These are phyloP conservation scores for Aureobasidium pullulans DNA, from an alignment of 2,329 filamentous ascomycete genomes.

Conservation along the genomic window DNA sequence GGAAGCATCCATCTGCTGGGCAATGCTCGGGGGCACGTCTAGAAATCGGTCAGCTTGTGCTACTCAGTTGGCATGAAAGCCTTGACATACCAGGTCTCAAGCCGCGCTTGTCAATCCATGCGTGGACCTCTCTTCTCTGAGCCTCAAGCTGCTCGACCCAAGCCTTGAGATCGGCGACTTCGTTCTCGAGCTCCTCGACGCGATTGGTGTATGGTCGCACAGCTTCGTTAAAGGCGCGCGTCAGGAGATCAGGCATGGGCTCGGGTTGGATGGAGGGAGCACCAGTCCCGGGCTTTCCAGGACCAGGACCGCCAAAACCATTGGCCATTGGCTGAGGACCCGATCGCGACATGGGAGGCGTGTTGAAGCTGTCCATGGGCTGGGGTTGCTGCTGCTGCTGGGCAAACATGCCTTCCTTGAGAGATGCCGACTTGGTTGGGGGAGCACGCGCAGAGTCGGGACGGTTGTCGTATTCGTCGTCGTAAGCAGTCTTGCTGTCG, in stretches of 20 bases:
- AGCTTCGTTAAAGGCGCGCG: slow-evolving; percentile 47
- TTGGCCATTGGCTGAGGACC: slow-evolving; percentile 16
- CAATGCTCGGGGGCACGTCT: slow-evolving; percentile 47
- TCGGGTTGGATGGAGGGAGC: slow-evolving; percentile 24
- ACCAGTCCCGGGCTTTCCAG: background rate
- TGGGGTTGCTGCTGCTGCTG: slow-evolving; percentile 15
- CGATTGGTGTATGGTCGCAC: slow-evolving; percentile 46
- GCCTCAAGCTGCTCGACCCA: slow-evolving; percentile 46
- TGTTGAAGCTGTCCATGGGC: slow-evolving; percentile 12
- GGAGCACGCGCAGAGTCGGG: slow-evolving; percentile 32
- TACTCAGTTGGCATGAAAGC: background rate
- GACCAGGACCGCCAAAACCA: slow-evolving; percentile 19
- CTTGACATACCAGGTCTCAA: slow-evolving; percentile 40
- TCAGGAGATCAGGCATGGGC: slow-evolving; percentile 43
- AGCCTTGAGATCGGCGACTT: slow-evolving; percentile 43
- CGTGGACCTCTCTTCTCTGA: slow-evolving; percentile 45
- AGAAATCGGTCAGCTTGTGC: background rate
- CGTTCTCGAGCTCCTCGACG: slow-evolving; percentile 44
- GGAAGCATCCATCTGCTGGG: slow-evolving; percentile 45
- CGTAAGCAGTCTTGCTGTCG: slow-evolving; percentile 37
- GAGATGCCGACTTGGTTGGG: slow-evolving; percentile 20
- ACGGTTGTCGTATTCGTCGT: slow-evolving; percentile 33
- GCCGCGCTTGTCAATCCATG: slow-evolving; percentile 50
- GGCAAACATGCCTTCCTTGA: slow-evolving; percentile 34
- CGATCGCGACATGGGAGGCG: slow-evolving; percentile 14